Evolutionary conservation across 345 rosid species (phyloP), one percentile per base, ranked within the genome.

Genomic region (Zanthoxylum bungeanum): DNA sequence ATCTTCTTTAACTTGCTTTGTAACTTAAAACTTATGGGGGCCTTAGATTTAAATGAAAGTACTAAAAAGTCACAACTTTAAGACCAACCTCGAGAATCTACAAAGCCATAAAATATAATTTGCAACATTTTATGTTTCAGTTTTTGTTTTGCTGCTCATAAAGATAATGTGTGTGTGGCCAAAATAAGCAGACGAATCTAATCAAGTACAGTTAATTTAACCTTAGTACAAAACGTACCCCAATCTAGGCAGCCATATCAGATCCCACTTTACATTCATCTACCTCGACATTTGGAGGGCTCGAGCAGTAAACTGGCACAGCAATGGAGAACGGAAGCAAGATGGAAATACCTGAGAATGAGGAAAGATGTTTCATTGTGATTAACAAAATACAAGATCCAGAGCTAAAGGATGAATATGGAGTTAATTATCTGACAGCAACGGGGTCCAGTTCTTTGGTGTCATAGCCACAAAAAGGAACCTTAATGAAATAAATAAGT

Each of bases 51-150:
- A 58, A 73, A 77, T 62, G 37, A 50, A 79, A 77, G 78, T 52
- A 40, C 68, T 16, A 59, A 64, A 79, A 78, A 73, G 78, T 57
- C 53, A 19, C 60, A 34, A 67, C 83, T 70, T 80, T 80, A 77
- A 76, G 75, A 79, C 77, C 83, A 76, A 55, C 68, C 84, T 83
- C 74, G 71, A 80, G 80, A 82, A 75, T 76, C 78, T 58, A 79
- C 64, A 79, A 73, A 80, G 70, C 76, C 70, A 4, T 56, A 28
- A 30, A 58, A 31, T 58, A 31, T 37, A 59, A 65, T 53, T 39
- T 53, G 55, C 37, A 58, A 40, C 7, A 51, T 22, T 69, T 22
- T 27, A 16, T 51, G 10, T 21, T 28, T 57, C 2, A 3, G 30
- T 21, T 17, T 30, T n/a, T 9, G 39, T 52, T 30, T 58, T 31